A percentile compares a stretch with the other conserved stretches of the same genome.
phyloP scores from a whole-genome alignment of 441 rosid genomes.

The Omphalea diandra region DNA sequence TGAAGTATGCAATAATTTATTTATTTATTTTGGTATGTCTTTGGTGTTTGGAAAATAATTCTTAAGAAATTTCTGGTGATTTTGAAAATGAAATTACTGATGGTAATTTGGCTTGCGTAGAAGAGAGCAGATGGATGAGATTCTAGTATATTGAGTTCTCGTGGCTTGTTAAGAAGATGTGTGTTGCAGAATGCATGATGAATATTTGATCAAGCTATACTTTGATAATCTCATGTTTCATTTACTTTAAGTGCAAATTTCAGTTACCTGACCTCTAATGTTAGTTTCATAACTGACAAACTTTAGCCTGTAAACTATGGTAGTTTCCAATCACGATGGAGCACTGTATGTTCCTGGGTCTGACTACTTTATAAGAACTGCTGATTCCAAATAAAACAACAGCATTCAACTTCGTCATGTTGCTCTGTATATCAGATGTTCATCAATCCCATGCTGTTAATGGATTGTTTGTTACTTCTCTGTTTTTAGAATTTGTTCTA shows the following conservation, averaged over 20 bases:
- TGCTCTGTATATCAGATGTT: background rate
- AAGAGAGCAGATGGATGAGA: background rate
- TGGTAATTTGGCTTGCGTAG: background rate
- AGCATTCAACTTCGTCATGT: background rate
- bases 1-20: too few species aligned
- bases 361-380: too few species aligned
- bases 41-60: background rate
- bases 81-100: too few species aligned
- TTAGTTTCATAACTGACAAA: too few species aligned
- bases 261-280: too few species aligned
- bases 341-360: too few species aligned
- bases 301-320: too few species aligned
- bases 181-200: too few species aligned
- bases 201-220: too few species aligned
- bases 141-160: background rate
- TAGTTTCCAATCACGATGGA: too few species aligned
- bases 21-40: too few species aligned
- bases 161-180: background rate
- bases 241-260: background rate
- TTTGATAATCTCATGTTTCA: background rate
- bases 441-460: background rate
- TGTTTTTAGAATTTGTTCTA: background rate
- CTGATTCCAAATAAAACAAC: background rate
- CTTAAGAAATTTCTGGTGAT: background rate
- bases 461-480: background rate